Base-by-base conservation (phyloP, 768 basidiomycete species). In the Tricholoma hemisulphureum region DNA sequence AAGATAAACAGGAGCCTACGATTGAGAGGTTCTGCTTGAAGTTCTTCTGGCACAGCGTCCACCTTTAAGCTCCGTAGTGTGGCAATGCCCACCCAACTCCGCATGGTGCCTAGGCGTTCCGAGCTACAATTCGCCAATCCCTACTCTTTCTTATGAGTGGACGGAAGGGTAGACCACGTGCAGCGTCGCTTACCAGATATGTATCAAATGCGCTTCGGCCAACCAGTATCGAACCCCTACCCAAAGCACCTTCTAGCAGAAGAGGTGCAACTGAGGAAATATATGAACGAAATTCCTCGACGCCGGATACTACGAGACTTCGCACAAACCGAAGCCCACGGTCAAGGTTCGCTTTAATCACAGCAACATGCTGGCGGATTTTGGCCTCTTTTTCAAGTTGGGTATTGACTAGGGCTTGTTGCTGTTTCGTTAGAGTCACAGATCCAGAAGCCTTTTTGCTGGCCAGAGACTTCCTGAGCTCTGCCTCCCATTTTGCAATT, bases 401-500 rank as follows among this genome's bases (percentile, higher is more conserved):
- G 3, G 85, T 85, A 51, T 88, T 81, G 11, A 98, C 83, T n/a
- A 93, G 80, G 0, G 85, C 87, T 59, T 89, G 86, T 58, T 97
- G 93, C 58, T 89, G 87, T 68, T 94, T 98, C 1, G 91, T 91
- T 16, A 98, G 71, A 1, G 77, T 76, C 6, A 73, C 75, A 1
- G 77, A 63, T 1, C 71, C 67, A 1, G 79, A 71, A 9, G 83
- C 80, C 69, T 91, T 93, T 76, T 98, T 98, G 55, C 75, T 83
- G 6, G 91, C 91, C 1, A 98, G 77, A 0, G 88, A 85, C 63
- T 91, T 87, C 9, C 95, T 84, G n/a, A 96, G 77, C 59, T 99
- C 95, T 24, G 87, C 89, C 60, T 99, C 97, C 96, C 96, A 99
- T 66, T 92, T 88, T 16, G 92, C 89, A 13, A 96, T 89, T 32